Base-by-base conservation (phyloP, 257 asterid species). In the Thymus mandschuricus region DNA sequence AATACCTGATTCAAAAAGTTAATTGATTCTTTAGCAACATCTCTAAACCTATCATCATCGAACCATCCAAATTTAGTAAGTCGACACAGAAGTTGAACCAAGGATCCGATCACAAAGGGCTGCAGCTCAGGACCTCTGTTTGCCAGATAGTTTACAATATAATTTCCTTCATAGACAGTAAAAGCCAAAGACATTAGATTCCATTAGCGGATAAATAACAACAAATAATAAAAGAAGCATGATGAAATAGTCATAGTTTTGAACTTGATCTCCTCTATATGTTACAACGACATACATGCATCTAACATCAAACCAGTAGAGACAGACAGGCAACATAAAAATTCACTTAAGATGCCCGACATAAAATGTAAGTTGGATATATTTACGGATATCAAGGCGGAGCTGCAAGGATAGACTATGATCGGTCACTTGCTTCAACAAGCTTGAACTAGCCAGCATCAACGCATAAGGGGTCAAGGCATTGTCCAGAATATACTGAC, bases 391-490 rank as follows among this genome's bases (percentile, higher is more conserved):
- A 85, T 94, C 99, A 81, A 94, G 95, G 83, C 99, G 98, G 63
- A 92, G 96, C 86, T 91, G 98, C 90, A 87, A 82, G 44, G 96
- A 88, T 79, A 94, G 96, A 78, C 88, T 86, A 58, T 91, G 97
- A 74, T 92, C 99, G 5, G 99, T 89, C 81, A 94, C 99, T 94
- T 94, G 99, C 89, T 94, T 94, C 93, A 91, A 86, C 92, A 94
- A 86, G 92, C 99, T 91, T 72, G 99, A 91, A 83, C 99, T 94
- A 64, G 99, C 99, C 92, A 94, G 87, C 98, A 94, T 91, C 92
- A 94, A 76, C 8, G 99, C 97, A 67, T 94, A 94, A 67, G 99
- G 99, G 73, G 99, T 89, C 81, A 87, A 86, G 65, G 99, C 97
- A 78, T 91, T 88, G 88, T 94, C 99, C 95, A 94, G 84, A 74